phyloP scores from a whole-genome alignment of 345 rosid genomes.

The Moricandia arvensis region DNA sequence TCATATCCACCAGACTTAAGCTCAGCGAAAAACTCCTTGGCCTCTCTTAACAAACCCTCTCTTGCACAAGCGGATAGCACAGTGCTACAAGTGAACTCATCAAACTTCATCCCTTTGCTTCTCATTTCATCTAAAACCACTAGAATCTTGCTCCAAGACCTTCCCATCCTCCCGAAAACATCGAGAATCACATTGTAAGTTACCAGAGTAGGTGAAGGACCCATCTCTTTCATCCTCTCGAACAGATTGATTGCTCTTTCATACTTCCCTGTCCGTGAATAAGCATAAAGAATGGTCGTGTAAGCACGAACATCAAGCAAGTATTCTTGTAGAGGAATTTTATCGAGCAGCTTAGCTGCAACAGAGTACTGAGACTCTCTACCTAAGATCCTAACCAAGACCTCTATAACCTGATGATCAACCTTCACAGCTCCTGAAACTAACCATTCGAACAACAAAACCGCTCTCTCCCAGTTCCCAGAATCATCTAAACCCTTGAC shows the following conservation, averaged over 20 bases:
- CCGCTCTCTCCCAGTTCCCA: constrained; percentile 71
- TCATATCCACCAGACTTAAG: constrained; percentile 66
- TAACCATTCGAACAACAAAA: constrained; percentile 69
- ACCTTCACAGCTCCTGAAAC: constrained; percentile 43
- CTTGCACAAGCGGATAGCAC: constrained; percentile 88
- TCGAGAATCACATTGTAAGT: constrained; percentile 91
- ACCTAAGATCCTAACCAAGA: constrained; percentile 67
- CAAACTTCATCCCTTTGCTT: constrained; percentile 55
- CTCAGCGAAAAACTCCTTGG: constrained; percentile 65
- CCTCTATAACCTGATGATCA: constrained; percentile 55
- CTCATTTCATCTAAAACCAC: constrained; percentile 66
- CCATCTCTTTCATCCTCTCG: constrained; percentile 65
- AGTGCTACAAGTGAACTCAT: constrained; percentile 90
- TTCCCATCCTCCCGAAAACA: constrained; percentile 86
- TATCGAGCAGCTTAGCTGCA: constrained; percentile 71
- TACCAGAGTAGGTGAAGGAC: constrained; percentile 71
- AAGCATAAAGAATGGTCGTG: constrained; percentile 68
- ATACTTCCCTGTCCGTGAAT: constrained; percentile 62
- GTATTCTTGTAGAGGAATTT: constrained; percentile 56
- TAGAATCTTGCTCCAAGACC: constrained; percentile 70
- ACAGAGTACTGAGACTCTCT: constrained; percentile 68
- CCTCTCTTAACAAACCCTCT: constrained; percentile 75
- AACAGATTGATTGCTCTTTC: constrained; percentile 58
- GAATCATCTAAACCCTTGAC: constrained; percentile 64
- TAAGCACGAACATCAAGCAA: constrained; percentile 70